phyloP scores from a whole-genome alignment of 2,329 filamentous ascomycete species.

The Trichoderma afroharzianum region DNA sequence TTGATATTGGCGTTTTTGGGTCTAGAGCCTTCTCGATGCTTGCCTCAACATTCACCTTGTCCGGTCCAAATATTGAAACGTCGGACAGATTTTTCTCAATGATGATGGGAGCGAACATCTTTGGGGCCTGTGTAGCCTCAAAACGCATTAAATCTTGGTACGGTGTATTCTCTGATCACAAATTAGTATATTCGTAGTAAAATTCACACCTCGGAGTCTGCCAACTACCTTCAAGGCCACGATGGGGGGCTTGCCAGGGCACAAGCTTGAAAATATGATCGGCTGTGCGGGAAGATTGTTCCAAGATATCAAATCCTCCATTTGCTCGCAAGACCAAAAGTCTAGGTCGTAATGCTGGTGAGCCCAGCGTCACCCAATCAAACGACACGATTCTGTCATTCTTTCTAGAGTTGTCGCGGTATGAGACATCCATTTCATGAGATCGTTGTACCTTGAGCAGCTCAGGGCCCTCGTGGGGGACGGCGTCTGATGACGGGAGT shows the following conservation, averaged over 20 bases:
- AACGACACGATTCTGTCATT: conserved; percentile 63
- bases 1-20: conserved; percentile 32
- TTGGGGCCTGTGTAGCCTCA: conserved; percentile 49
- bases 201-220: no score
- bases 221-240: conserved; percentile 51
- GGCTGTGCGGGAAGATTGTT: conserved; percentile 56
- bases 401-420: conserved; percentile 48
- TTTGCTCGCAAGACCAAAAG: conserved; percentile 58
- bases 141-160: conserved; percentile 59
- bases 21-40: conserved; percentile 42
- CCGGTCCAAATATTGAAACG: conserved; percentile 54
- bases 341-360: conserved; percentile 53
- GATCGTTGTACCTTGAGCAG: conserved; percentile 58
- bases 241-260: conserved; percentile 58
- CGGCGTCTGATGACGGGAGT: conserved; percentile 36
- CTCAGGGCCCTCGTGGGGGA: conserved; percentile 50
- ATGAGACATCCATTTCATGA: conserved; percentile 59
- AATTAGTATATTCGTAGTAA: not conserved
- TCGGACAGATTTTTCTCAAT: conserved; percentile 52
- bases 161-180: conserved; percentile 41
- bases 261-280: conserved; percentile 58
- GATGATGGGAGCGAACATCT: conserved; percentile 53
- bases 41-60: conserved; percentile 42
- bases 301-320: conserved; percentile 58
- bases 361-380: conserved; percentile 61